A percentile compares a stretch with the other conserved stretches of the same genome.
Evolutionary conservation across 257 asterid species (phyloP).

Genomic region (Penstemon eatonii): DNA sequence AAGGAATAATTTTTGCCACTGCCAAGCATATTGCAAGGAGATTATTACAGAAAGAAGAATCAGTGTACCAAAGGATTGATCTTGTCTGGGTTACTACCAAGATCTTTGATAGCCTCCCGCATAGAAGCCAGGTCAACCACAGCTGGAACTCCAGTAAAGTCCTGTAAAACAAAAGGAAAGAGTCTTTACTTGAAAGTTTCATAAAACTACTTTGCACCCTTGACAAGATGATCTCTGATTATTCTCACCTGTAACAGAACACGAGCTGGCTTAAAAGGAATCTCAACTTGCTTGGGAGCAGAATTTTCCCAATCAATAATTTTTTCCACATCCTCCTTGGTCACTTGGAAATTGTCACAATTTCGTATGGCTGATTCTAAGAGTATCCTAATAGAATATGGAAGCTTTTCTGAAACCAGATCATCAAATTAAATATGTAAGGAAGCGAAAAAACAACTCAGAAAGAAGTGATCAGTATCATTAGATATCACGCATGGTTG

Average conservation of each 20-base stretch:
- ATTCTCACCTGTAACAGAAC: conserved; percentile 74
- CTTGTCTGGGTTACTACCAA: conserved; percentile 73
- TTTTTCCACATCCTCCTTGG: conserved; percentile 79
- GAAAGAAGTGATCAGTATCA: neutral
- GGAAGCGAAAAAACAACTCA: neutral
- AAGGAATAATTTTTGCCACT: neutral
- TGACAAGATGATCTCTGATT: conserved; percentile 22
- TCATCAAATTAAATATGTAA: neutral
- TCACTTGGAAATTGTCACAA: conserved; percentile 89
- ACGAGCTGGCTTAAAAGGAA: conserved; percentile 93
- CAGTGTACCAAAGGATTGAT: conserved; percentile 79
- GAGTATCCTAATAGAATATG: conserved; percentile 70
- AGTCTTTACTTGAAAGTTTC: conserved; percentile 8
- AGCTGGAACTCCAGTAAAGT: conserved; percentile 97
- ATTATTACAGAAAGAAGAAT: conserved; percentile 17
- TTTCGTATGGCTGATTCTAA: conserved; percentile 83
- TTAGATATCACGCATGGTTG: conserved; percentile 3
- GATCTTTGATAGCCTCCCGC: conserved; percentile 90
- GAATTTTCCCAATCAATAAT: conserved; percentile 82
- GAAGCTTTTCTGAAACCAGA: conserved; percentile 65
- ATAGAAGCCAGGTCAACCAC: conserved; percentile 93
- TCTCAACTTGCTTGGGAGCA: conserved; percentile 85
- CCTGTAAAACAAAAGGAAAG: conserved; percentile 41
- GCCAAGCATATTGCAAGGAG: conserved; percentile 4
- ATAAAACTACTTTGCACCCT: neutral